Conservation (phyloP, 192 early-diverging fungal genomes). For the Coemansia sp. region DNA sequence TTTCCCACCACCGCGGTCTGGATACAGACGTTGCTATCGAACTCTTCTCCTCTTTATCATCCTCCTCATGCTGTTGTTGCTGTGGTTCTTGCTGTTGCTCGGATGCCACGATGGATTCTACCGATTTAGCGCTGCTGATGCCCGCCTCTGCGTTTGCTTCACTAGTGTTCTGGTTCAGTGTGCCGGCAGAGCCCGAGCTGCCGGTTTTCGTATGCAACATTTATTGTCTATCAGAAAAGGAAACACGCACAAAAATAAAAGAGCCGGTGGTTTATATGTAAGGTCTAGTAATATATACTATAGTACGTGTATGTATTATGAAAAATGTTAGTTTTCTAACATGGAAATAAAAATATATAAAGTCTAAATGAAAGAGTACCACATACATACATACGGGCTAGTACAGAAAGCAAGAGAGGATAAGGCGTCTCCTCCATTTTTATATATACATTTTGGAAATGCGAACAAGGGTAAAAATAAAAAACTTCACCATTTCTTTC, state of each 20-base stretch:
- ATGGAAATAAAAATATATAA: neutral
- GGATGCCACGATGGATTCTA: too few relatives aligned
- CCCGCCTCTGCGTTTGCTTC: neutral
- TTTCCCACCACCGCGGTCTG: conserved; percentile 44
- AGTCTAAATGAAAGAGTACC: neutral
- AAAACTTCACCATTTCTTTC: too few relatives aligned
- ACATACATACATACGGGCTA: neutral
- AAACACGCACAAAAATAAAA: neutral
- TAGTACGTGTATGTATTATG: neutral
- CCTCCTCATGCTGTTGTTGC: neutral
- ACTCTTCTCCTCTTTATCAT: neutral
- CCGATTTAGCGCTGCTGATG: conserved; percentile 6
- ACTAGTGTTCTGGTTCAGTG: conserved; percentile 10
- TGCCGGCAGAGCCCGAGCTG: conserved; percentile 15
- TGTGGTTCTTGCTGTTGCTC: neutral
- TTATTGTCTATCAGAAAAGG: neutral
- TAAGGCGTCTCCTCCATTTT: neutral
- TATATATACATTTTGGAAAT: neutral
- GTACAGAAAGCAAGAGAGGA: neutral
- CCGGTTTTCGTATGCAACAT: conserved; percentile 12
- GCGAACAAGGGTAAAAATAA: neutral
- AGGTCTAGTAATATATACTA: neutral
- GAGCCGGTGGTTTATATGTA: neutral
- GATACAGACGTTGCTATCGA: neutral
- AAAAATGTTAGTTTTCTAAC: neutral